phyloP scores from a whole-genome alignment of 2,329 filamentous ascomycete genomes.

The Zopfia rhizophila region DNA sequence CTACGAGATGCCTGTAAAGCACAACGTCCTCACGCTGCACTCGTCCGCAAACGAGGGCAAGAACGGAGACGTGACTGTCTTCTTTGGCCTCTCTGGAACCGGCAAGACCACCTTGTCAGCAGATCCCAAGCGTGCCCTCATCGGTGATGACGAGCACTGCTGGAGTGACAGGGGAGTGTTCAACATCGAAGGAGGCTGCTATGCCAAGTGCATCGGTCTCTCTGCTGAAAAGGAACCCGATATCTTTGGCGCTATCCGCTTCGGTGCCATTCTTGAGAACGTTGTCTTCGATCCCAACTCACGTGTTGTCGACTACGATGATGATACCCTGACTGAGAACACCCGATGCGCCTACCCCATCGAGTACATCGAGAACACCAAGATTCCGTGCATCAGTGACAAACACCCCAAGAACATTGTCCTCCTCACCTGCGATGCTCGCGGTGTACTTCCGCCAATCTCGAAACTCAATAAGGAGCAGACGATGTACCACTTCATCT shows the following conservation, averaged over 20 bases:
- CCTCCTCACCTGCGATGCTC: constrained; percentile 96
- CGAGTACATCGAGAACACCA: constrained; percentile 98
- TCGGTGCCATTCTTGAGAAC: constrained; percentile 97
- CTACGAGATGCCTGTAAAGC: constrained; percentile 99
- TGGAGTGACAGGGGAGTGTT: constrained; percentile 97
- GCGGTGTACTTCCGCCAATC: constrained; percentile 96
- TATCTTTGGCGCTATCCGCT: constrained; percentile 95
- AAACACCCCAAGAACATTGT: constrained; percentile 97
- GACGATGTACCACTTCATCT: constrained; percentile 99
- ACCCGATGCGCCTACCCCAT: constrained; percentile 98
- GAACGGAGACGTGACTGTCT: constrained; percentile 95
- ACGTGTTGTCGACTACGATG: constrained; percentile 94
- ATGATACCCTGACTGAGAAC: constrained; percentile 95
- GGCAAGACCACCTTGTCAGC: constrained; percentile 99
- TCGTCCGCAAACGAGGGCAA: constrained; percentile 98
- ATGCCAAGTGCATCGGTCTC: constrained; percentile 97
- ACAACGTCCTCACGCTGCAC: constrained; percentile 98
- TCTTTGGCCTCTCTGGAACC: constrained; percentile 98
- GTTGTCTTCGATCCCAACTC: constrained; percentile 95
- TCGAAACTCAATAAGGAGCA: constrained; percentile 94
- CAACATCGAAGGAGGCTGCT: constrained; percentile 99
- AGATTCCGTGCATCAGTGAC: constrained; percentile 91
- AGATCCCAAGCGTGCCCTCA: constrained; percentile 94
- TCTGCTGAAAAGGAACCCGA: constrained; percentile 99
- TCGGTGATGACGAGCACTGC: constrained; percentile 99